phyloP scores from a whole-genome alignment of 768 basidiomycete genomes.

The Holtermannia corniformis region DNA sequence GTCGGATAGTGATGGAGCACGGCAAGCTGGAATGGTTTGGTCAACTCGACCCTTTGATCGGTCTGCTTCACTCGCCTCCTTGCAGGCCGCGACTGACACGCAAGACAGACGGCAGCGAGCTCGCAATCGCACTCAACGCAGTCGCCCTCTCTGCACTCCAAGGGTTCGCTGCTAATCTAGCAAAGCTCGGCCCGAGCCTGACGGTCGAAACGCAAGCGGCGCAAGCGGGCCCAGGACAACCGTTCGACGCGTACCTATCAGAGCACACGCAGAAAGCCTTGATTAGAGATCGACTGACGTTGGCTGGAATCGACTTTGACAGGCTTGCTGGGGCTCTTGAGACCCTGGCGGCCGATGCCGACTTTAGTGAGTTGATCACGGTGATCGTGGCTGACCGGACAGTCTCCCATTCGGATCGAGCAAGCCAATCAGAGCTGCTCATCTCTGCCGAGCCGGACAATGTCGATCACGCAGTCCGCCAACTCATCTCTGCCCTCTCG shows the following conservation, averaged over 20 bases:
- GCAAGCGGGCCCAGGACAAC: too few species aligned
- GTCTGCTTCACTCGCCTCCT: not conserved
- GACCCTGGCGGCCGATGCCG: not conserved
- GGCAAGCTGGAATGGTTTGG: not conserved
- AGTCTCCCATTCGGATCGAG: not conserved
- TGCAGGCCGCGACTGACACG: not conserved
- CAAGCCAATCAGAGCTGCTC: not conserved
- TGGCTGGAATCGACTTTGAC: not conserved
- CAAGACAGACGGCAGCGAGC: too few species aligned
- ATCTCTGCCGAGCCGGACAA: not conserved
- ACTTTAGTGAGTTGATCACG: not conserved
- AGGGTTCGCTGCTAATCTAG: not conserved
- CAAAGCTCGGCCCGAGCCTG: not conserved
- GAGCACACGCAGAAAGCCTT: not conserved
- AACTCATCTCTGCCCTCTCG: not conserved
- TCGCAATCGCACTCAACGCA: not conserved
- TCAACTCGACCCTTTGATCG: not conserved
- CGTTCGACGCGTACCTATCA: not conserved
- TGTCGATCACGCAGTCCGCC: not conserved
- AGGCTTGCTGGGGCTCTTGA: not conserved
- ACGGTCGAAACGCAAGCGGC: not conserved
- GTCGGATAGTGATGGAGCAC: not conserved
- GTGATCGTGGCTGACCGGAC: not conserved
- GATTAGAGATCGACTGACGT: not conserved
- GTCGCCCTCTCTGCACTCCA: not conserved